These are phyloP conservation scores for Lecanoromycetidae sp. DNA, from an alignment of 2,329 filamentous ascomycete genomes.

Conservation along the genomic window DNA sequence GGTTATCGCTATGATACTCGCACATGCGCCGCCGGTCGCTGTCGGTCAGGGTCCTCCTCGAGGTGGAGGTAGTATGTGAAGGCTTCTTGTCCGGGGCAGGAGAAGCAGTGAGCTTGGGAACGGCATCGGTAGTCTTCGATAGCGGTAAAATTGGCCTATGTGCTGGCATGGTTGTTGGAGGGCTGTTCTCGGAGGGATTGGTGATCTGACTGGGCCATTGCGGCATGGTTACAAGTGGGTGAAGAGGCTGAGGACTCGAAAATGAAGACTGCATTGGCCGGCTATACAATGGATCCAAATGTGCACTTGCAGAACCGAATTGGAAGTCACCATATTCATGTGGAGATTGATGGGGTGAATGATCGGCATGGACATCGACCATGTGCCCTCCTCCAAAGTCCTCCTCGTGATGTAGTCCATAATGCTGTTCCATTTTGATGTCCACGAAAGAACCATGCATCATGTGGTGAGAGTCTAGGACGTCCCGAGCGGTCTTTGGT, in stretches of 20 bases:
- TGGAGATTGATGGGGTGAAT: constrained; percentile 54
- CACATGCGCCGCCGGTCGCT: constrained; percentile 89
- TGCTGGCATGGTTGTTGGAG: constrained; percentile 49
- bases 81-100: constrained; percentile 33
- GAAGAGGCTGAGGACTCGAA: constrained; percentile 43
- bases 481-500: not conserved
- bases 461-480: constrained; percentile 3
- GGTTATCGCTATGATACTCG: constrained; percentile 80
- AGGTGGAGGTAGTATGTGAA: constrained; percentile 45
- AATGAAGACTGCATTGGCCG: constrained; percentile 47
- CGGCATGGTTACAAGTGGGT: constrained; percentile 57
- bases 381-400: constrained; percentile 35
- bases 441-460: constrained; percentile 25
- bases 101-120: constrained; percentile 17
- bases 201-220: constrained; percentile 77
- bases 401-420: constrained; percentile 28
- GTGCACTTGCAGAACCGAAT: constrained; percentile 51
- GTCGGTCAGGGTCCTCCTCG: constrained; percentile 79
- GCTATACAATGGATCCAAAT: constrained; percentile 43
- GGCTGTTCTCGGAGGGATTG: constrained; percentile 48
- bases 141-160: constrained; percentile 32
- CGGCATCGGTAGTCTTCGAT: constrained; percentile 30
- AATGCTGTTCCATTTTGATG: constrained; percentile 36
- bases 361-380: constrained; percentile 35
- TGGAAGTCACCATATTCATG: constrained; percentile 54